These are phyloP conservation scores for Dentipellis sp. DNA, from an alignment of 768 basidiomycete genomes.

Conservation along the genomic window DNA sequence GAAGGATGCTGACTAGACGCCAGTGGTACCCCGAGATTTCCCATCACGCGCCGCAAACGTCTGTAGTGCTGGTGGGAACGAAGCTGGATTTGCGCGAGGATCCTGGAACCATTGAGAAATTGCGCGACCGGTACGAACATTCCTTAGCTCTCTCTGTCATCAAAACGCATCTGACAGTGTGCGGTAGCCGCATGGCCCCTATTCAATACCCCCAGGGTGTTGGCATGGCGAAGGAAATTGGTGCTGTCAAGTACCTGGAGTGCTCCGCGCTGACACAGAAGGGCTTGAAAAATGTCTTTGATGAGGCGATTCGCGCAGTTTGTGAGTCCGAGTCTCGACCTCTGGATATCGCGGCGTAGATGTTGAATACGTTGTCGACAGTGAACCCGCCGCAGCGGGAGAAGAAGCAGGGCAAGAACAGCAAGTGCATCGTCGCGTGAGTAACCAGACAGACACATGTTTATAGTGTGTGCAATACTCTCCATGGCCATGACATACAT, in stretches of 20 bases:
- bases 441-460: constrained; percentile 7
- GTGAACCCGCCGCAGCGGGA: constrained; percentile 68
- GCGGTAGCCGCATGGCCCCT: constrained; percentile 84
- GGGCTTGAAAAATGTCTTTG: constrained; percentile 97
- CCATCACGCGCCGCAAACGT: constrained; percentile 92
- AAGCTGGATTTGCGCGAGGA: constrained; percentile 98
- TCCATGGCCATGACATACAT: constrained; percentile 31
- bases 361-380: constrained; percentile 18
- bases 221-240: constrained; percentile 87
- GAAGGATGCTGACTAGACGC: background rate
- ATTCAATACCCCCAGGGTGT: constrained; percentile 90
- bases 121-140: constrained; percentile 69
- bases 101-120: constrained; percentile 82
- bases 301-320: constrained; percentile 96
- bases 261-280: constrained; percentile 97
- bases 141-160: background rate
- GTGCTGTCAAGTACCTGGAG: constrained; percentile 92
- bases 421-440: constrained; percentile 58
- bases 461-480: constrained; percentile 16
- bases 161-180: background rate
- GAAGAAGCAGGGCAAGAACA: constrained; percentile 41
- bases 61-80: constrained; percentile 91
- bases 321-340: constrained; percentile 42
- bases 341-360: background rate
- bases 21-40: constrained; percentile 97